Evolutionary conservation across 2,329 filamentous ascomycete genomes (phyloP).

Genomic region (Triangularia setosa): DNA sequence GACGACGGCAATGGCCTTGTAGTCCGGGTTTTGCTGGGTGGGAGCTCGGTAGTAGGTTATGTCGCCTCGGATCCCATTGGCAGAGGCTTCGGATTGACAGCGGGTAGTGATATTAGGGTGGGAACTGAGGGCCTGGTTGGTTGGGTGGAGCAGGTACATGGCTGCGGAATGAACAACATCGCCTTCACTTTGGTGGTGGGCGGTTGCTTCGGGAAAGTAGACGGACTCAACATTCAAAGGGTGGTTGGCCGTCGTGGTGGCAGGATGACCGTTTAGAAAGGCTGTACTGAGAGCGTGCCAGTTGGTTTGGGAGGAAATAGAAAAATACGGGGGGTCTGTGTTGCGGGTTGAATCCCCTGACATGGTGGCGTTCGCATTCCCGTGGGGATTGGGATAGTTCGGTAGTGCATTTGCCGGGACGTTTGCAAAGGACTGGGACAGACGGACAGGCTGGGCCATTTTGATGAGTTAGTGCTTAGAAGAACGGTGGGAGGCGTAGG

Average conservation of each 20-base stretch:
- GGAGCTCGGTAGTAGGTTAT: neutral
- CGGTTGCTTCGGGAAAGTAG: neutral
- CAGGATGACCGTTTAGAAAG: neutral
- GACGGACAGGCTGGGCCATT: neutral
- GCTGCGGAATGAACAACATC: neutral
- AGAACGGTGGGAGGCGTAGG: too few species aligned
- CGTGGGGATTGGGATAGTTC: neutral
- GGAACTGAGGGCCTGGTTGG: neutral
- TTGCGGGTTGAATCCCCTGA: neutral
- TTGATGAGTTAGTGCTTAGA: neutral
- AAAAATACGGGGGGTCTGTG: neutral
- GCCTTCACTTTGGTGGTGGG: neutral
- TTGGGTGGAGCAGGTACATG: neutral
- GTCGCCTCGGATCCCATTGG: neutral
- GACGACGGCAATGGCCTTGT: constrained; percentile 2
- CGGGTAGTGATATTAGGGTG: neutral
- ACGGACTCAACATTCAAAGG: neutral
- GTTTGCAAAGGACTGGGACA: neutral
- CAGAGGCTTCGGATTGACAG: neutral
- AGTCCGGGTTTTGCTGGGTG: neutral
- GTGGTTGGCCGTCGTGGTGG: neutral
- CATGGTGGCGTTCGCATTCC: neutral
- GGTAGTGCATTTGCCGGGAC: neutral
- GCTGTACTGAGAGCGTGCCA: too few species aligned
- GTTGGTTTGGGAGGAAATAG: neutral